phyloP scores from a whole-genome alignment of 306 rosid genomes.

The Sesbania bispinosa region DNA sequence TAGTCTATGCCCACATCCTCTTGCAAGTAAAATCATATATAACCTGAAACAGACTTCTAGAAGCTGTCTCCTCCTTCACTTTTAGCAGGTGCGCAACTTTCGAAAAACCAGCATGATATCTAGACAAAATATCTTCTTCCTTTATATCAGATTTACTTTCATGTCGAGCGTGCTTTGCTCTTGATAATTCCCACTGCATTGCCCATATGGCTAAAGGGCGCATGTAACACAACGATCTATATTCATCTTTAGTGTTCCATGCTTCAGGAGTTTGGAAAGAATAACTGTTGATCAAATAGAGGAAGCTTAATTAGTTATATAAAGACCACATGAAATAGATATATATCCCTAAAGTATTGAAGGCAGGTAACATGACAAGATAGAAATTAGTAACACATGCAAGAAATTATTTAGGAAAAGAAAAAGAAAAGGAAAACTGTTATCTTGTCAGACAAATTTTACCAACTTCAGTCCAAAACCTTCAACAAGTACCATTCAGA shows the following conservation, averaged over 20 bases:
- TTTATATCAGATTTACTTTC: constrained; percentile 42
- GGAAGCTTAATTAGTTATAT: constrained; percentile 15
- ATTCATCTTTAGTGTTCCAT: constrained; percentile 63
- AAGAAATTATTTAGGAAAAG: background rate
- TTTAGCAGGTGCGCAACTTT: constrained; percentile 74
- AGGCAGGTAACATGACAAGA: background rate
- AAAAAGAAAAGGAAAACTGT: background rate
- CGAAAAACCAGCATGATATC: constrained; percentile 53
- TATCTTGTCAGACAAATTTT: background rate
- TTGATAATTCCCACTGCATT: constrained; percentile 89
- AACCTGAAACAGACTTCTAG: constrained; percentile 60
- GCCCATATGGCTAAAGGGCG: constrained; percentile 98
- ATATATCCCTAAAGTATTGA: background rate
- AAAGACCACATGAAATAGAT: background rate
- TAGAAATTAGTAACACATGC: background rate
- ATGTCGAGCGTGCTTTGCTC: constrained; percentile 28
- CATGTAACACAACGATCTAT: constrained; percentile 80
- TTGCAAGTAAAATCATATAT: constrained; percentile 69
- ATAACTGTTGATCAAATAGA: constrained; percentile 50
- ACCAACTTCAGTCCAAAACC: background rate
- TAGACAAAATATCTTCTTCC: constrained; percentile 40
- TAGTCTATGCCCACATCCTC: no score
- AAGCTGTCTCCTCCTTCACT: constrained; percentile 47
- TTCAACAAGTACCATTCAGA: background rate
- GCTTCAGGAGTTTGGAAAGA: constrained; percentile 95